Evolutionary conservation across 305 asterid species (phyloP).

Genomic region (Fraxinus albicans): DNA sequence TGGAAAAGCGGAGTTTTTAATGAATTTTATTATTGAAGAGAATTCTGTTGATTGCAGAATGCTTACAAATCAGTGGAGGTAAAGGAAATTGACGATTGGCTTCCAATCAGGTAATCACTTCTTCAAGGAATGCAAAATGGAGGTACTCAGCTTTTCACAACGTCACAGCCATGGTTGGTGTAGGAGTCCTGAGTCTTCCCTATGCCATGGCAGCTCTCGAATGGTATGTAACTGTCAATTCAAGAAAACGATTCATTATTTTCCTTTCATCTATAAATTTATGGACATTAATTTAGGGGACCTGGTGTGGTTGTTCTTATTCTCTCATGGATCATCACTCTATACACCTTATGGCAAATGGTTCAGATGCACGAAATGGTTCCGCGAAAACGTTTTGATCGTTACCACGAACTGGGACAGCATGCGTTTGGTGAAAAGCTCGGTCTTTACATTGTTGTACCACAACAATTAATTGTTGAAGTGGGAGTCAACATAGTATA

Average conservation of each 20-base stretch:
- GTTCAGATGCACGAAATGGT: neutral
- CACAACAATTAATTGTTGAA: conserved; percentile 37
- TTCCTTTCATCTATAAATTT: too few relatives aligned
- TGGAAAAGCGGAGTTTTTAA: neutral
- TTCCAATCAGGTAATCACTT: neutral
- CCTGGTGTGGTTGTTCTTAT: neutral
- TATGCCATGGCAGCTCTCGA: too few relatives aligned
- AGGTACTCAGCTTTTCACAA: neutral
- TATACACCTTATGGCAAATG: neutral
- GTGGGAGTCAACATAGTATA: conserved; percentile 38
- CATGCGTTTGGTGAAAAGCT: neutral
- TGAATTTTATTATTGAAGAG: neutral
- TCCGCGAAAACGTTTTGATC: neutral
- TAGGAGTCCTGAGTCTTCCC: neutral
- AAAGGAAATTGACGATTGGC: neutral
- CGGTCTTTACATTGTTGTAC: neutral
- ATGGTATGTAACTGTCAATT: too few relatives aligned
- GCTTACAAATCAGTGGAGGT: neutral
- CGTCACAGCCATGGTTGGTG: neutral
- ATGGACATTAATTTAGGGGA: neutral
- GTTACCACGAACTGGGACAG: neutral
- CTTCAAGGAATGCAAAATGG: neutral
- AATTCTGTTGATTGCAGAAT: neutral
- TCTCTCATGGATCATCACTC: neutral
- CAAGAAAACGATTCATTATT: too few relatives aligned